phyloP scores from a whole-genome alignment of 2,329 filamentous ascomycete species.

The Neopestalotiopsis sp. region DNA sequence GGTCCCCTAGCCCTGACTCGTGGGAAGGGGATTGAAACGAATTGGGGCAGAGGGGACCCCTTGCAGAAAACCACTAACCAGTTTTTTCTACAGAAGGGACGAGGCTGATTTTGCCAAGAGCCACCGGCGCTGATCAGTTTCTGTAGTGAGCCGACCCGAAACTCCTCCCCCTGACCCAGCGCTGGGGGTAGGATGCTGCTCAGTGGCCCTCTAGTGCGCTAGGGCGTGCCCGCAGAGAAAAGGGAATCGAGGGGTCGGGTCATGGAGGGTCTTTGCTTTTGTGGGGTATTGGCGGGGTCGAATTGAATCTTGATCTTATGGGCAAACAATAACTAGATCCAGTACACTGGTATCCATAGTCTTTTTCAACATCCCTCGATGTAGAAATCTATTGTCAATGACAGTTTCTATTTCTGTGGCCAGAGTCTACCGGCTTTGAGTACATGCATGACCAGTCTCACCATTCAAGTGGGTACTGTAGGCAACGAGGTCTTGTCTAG shows the following conservation, averaged over 20 bases:
- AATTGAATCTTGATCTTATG: neutral
- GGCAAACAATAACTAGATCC: neutral
- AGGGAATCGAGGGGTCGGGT: neutral
- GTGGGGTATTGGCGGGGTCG: neutral
- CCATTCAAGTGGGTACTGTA: no score
- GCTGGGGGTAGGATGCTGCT: neutral
- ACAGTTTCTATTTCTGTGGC: no score
- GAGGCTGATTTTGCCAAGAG: conserved; percentile 29
- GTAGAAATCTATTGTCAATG: no score
- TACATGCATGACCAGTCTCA: no score
- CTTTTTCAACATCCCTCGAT: no score
- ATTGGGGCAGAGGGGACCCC: conserved; percentile 15
- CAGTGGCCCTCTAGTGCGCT: neutral
- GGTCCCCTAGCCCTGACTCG: neutral
- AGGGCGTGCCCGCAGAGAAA: neutral
- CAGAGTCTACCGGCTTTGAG: no score
- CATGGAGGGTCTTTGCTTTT: neutral
- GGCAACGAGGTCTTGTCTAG: no score
- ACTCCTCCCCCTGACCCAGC: neutral
- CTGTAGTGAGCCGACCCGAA: neutral
- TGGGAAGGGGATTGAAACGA: neutral
- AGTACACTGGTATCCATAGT: neutral
- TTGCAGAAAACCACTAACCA: conserved; percentile 19
- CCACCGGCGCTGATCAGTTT: conserved; percentile 19
- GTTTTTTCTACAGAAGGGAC: conserved; percentile 18